Base-by-base conservation (phyloP, 1,139 yeast genomes). In the Yamadazyma jaroonii region DNA sequence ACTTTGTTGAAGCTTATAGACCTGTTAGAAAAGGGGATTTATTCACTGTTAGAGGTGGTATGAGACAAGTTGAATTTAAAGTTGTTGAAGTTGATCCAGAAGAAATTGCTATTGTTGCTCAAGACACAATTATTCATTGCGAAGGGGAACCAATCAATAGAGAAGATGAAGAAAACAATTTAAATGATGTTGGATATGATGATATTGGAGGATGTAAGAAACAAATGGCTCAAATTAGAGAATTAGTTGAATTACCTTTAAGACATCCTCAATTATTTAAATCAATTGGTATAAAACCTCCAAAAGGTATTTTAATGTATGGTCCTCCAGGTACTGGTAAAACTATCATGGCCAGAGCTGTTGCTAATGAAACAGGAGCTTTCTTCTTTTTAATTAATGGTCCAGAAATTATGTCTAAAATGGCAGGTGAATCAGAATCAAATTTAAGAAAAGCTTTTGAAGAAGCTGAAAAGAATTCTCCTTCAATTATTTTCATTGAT, bases 251-350 rank as follows among this genome's bases (percentile, higher is more conserved):
- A 67, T 77, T 90, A 63, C 97, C 97, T 20, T 77, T 90, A 56
- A 85, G 97, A 70, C 97, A 90, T 62, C 97, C 97, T 41, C 97
- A 90, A 66, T 77, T 90, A 57, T 90, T 90, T 77, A 90, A 90
- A 72, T 82, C 94, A 35, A 90, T 90, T 58, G 97, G 97, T 77
- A 90, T 90, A 60, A 90, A 90, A 64, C 97, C 97, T 25, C 97
- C 97, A 43, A 84, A 87, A 62, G 97, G 97, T 70, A 84, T 92
- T 46, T 77, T 90, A 59, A 89, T 90, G 97, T 92, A 84, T 60
- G 97, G 97, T 55, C 97, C 97, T 38, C 97, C 97, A 28, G 97
- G 97, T 77, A 89, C 97, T 14, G 97, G 97, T 82, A 89, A 89
- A 66, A 89, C 97, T n/a, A 76, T 92, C 50, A 90, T 92, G 96